These are phyloP conservation scores for Corymbia maculata DNA, from an alignment of 345 rosid genomes.

Conservation along the genomic window DNA sequence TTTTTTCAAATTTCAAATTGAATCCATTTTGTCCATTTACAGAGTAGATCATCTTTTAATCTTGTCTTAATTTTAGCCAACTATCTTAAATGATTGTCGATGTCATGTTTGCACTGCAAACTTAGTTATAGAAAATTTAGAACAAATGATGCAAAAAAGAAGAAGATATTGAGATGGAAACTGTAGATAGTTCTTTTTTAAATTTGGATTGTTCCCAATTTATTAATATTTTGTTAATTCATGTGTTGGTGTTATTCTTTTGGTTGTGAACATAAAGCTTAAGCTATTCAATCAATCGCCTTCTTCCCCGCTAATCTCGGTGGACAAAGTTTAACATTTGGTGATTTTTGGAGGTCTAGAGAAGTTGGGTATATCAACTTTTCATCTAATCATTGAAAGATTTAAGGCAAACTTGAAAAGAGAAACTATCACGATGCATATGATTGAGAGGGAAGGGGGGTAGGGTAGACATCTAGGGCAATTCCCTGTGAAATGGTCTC, in stretches of 20 bases:
- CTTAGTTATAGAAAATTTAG: background rate
- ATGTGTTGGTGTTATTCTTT: background rate
- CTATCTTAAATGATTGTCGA: background rate
- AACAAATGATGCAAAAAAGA: background rate
- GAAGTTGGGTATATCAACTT: background rate
- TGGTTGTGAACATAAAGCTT: background rate
- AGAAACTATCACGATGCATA: background rate
- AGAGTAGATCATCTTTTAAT: background rate
- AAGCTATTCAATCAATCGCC: background rate
- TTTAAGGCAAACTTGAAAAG: background rate
- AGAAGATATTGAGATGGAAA: background rate
- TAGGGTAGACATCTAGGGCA: background rate
- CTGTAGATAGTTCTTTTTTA: background rate
- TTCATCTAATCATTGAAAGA: background rate
- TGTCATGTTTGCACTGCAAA: background rate
- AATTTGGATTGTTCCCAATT: background rate
- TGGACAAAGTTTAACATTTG: background rate
- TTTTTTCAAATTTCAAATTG: background rate
- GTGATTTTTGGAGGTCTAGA: background rate
- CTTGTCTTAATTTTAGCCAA: background rate
- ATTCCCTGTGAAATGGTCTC: background rate
- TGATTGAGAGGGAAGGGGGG: background rate
- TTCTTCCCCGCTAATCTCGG: background rate
- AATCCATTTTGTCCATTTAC: background rate
- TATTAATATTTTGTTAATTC: background rate